Base-by-base conservation (phyloP, 306 rosid genomes). In the Acacia melanoxylon region DNA sequence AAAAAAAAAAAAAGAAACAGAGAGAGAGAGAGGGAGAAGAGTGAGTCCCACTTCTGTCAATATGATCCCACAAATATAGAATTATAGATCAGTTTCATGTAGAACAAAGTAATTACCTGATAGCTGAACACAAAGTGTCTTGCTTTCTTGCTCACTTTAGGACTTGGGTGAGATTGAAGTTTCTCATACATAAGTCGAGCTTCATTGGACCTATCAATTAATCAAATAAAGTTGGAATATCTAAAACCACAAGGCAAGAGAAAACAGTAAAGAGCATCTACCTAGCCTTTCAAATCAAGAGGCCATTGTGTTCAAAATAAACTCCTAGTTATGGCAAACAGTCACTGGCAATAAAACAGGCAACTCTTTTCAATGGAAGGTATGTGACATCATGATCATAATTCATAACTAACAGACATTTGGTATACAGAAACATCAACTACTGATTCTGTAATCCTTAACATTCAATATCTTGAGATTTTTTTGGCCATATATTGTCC, bases 171-270 rank as follows among this genome's bases (percentile, higher is more conserved):
- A 77, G 97, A 89, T 61, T 80, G 86, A 75, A 95, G 97, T 91
- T 87, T 91, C 87, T 95, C 98, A 68, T 95, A 95, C 99, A 90
- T 91, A 35, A 45, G 68, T 78, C 82, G 88, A 74, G 98, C 99
- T 86, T 91, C 97, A 48, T 83, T 85, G 35, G 89, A 3, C 90
- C 98, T 94, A 89, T 73, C 81, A 86, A 86, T 79, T 22, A 31
- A 87, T 68, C 75, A 80, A 46, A 78, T 42, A 45, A 52, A 66
- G 48, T 74, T 78, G 6, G 54, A 19, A 70, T 72, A 66, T 78
- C 68, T 40, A 40, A 27, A 59, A 49, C 65, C 52, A 85, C 17
- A 42, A 76, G 56, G 29, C 48, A 17, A 31, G 27, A 58, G 40
- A 40, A 65, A 78, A 75, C 44, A 49, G 17, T 78, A 35, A 37